A percentile compares a stretch with the other conserved stretches of the same genome.
Conservation (phyloP, 2,329 filamentous ascomycete species). For the Dothideomycetes sp. region DNA sequence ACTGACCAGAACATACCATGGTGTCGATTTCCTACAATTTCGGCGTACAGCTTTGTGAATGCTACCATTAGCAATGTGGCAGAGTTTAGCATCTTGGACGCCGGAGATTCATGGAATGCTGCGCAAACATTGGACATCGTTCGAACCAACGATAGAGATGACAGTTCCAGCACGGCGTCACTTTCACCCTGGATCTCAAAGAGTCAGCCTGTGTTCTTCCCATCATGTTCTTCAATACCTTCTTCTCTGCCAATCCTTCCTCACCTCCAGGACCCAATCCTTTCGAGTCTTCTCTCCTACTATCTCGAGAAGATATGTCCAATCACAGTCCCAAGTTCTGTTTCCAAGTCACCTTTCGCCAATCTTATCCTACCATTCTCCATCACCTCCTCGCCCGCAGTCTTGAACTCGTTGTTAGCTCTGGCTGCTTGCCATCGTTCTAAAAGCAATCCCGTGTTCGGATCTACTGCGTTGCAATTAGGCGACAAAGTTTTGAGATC, state of each 20-base stretch:
- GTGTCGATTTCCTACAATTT: constrained; percentile 18
- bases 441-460: constrained; percentile 24
- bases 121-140: constrained; percentile 1
- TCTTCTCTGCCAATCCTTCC: constrained; percentile 21
- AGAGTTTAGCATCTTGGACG: constrained; percentile 11
- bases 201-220: constrained; percentile 17
- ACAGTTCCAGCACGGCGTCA: constrained; percentile 6
- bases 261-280: constrained; percentile 22
- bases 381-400: constrained; percentile 28
- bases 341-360: constrained; percentile 30
- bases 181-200: constrained; percentile 12
- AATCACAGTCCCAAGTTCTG: constrained; percentile 31
- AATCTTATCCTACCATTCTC: constrained; percentile 33
- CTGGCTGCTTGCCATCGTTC: constrained; percentile 32
- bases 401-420: constrained; percentile 32
- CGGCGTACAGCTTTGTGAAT: constrained; percentile 20
- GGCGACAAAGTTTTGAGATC: constrained; percentile 31
- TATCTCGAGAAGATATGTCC: constrained; percentile 34
- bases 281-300: constrained; percentile 31
- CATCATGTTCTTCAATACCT: constrained; percentile 1
- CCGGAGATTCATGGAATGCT: constrained; percentile 7
- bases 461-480: constrained; percentile 28
- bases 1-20: constrained; percentile 13
- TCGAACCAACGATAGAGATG: constrained; percentile 3
- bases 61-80: constrained; percentile 15